Conservation (phyloP, 1,284 basidiomycete species). For the Gymnopus androsaceus region DNA sequence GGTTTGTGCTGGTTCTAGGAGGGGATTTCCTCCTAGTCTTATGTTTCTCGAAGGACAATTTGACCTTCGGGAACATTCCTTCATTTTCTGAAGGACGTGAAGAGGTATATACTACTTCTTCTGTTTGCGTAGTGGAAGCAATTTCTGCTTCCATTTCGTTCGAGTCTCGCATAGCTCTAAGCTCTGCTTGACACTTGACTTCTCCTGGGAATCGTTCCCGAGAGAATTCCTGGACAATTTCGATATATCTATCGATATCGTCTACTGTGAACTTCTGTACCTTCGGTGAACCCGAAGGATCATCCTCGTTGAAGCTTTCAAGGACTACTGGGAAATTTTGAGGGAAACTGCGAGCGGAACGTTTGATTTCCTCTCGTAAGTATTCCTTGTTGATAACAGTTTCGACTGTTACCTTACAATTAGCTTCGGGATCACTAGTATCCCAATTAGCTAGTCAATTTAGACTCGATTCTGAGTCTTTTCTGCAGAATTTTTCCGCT, state of each 20-base stretch:
- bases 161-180: neutral
- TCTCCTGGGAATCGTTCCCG: neutral
- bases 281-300: neutral
- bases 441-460: neutral
- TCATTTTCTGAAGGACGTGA: too few species aligned
- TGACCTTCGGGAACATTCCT: too few species aligned
- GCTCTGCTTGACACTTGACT: neutral
- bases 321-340: slow-evolving; percentile 3
- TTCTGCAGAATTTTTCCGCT: neutral
- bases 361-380: neutral
- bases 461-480: neutral
- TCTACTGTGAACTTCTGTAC: neutral
- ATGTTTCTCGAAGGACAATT: too few species aligned
- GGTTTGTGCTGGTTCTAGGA: neutral
- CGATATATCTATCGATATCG: neutral
- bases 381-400: neutral
- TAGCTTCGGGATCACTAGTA: neutral
- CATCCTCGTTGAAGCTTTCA: neutral
- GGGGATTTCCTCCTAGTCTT: neutral
- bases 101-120: neutral
- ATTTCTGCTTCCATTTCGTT: neutral
- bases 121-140: neutral
- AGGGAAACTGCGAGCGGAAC: slow-evolving; percentile 1
- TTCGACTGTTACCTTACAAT: too few species aligned
- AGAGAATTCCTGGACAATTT: slow-evolving; percentile 10